Percentiles rank a stretch among this genome's conserved stretches.
Evolutionary conservation across 106 monocot genomes (phyloP).

Genomic region (Dendrobium catenatum): DNA sequence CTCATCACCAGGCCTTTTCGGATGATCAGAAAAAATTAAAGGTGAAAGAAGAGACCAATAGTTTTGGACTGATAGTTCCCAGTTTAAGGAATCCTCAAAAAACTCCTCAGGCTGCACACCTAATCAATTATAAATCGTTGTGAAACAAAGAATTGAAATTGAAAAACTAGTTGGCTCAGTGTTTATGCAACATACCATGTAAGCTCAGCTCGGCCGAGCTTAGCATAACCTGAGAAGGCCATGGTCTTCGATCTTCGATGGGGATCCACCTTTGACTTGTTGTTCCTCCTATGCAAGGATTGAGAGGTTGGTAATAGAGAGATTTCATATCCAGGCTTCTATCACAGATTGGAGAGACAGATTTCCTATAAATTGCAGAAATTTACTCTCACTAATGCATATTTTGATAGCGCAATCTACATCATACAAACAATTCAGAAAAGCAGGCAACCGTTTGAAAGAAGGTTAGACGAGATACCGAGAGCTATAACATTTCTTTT

Average conservation of each 20-base stretch:
- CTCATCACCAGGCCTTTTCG: slow-evolving; percentile 88
- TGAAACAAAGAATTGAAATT: neutral
- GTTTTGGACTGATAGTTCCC: slow-evolving; percentile 40
- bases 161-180: neutral
- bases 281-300: slow-evolving; percentile 63
- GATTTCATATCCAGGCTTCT: slow-evolving; percentile 59
- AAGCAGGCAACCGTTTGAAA: neutral
- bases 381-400: neutral
- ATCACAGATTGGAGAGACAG: slow-evolving; percentile 52
- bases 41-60: slow-evolving; percentile 93
- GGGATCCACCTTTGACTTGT: slow-evolving; percentile 69
- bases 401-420: neutral
- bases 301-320: slow-evolving; percentile 68
- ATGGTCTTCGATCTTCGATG: slow-evolving; percentile 49
- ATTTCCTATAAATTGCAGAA: slow-evolving; percentile 35
- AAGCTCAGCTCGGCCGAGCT: slow-evolving; percentile 53
- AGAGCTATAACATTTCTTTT: slow-evolving; percentile 56
- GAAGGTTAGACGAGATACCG: slow-evolving; percentile 24
- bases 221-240: slow-evolving; percentile 47
- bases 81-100: slow-evolving; percentile 42
- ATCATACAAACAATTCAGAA: neutral
- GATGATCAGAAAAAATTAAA: slow-evolving; percentile 88
- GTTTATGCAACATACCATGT: slow-evolving; percentile 41
- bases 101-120: slow-evolving; percentile 62
- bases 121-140: slow-evolving; percentile 7